Evolutionary conservation across 345 rosid species (phyloP).

Genomic region (Pistacia atlantica): DNA sequence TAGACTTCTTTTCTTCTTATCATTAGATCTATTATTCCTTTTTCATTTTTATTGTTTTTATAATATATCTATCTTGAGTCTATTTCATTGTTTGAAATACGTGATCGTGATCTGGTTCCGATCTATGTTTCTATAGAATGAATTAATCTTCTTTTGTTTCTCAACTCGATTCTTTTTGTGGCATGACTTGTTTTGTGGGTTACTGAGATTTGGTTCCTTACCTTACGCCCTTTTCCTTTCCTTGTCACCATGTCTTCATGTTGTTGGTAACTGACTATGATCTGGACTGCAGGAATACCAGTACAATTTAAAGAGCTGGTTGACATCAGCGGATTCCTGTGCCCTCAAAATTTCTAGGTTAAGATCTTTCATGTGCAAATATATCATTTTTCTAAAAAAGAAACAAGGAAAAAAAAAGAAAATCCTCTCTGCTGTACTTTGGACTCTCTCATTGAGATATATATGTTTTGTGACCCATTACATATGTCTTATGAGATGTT

Average conservation of each 20-base stretch:
- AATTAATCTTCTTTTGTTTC: neutral
- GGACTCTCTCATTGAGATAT: neutral
- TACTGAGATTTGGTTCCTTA: neutral
- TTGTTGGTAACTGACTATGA: conserved; percentile 36
- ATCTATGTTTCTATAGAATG: too few relatives aligned
- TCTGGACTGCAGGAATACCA: conserved; percentile 58
- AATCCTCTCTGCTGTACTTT: neutral
- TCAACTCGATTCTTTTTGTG: conserved; percentile 13
- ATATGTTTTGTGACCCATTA: neutral
- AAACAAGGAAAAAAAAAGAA: neutral
- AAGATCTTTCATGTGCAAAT: conserved; percentile 44
- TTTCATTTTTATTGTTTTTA: too few relatives aligned
- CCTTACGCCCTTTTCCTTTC: neutral
- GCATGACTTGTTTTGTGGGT: conserved; percentile 16
- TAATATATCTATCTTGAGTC: neutral
- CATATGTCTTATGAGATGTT: neutral
- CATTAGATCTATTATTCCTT: neutral
- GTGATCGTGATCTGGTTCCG: too few relatives aligned
- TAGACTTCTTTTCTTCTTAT: neutral
- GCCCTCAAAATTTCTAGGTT: conserved; percentile 57
- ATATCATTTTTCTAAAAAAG: conserved; percentile 18
- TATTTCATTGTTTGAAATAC: too few relatives aligned
- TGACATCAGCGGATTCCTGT: conserved; percentile 48
- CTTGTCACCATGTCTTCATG: conserved; percentile 11
- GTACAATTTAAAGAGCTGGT: conserved; percentile 60